A percentile compares a stretch with the other conserved stretches of the same genome.
Evolutionary conservation across 768 basidiomycete species (phyloP).

Genomic region (Clavulina sp.): DNA sequence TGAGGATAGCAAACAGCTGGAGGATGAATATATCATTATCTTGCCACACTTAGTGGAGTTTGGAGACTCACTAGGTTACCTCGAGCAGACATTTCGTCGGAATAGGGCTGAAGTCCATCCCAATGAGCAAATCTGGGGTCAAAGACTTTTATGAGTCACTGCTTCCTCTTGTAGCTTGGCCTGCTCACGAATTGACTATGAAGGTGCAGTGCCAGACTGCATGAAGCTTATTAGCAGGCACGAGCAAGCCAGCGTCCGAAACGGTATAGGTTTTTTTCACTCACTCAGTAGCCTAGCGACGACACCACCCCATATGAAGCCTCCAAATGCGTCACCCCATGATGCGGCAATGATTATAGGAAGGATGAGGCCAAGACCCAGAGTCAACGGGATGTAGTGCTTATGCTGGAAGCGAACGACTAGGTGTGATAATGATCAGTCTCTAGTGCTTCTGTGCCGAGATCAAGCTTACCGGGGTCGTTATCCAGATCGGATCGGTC

Average conservation of each 20-base stretch:
- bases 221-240: not conserved
- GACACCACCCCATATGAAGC: constrained; percentile 54
- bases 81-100: constrained; percentile 61
- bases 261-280: constrained; percentile 18
- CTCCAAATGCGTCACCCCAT: constrained; percentile 49
- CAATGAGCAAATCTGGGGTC: constrained; percentile 49
- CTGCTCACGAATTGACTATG: constrained; percentile 42
- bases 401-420: constrained; percentile 57
- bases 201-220: constrained; percentile 60
- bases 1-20: constrained; percentile 3
- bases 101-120: constrained; percentile 65
- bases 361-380: constrained; percentile 39
- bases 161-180: constrained; percentile 12
- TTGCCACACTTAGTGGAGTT: not conserved
- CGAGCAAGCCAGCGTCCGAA: too few relatives aligned
- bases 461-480: constrained; percentile 39
- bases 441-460: not conserved
- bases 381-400: constrained; percentile 40
- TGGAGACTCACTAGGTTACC: constrained; percentile 41
- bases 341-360: constrained; percentile 37
- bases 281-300: constrained; percentile 42
- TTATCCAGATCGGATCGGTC: constrained; percentile 49
- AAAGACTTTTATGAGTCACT: not conserved
- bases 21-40: not conserved
- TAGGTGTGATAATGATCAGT: constrained; percentile 14